Evolutionary conservation across 73 alveolate genomes (phyloP).

Genomic region (Tetrahymena elliotti): DNA sequence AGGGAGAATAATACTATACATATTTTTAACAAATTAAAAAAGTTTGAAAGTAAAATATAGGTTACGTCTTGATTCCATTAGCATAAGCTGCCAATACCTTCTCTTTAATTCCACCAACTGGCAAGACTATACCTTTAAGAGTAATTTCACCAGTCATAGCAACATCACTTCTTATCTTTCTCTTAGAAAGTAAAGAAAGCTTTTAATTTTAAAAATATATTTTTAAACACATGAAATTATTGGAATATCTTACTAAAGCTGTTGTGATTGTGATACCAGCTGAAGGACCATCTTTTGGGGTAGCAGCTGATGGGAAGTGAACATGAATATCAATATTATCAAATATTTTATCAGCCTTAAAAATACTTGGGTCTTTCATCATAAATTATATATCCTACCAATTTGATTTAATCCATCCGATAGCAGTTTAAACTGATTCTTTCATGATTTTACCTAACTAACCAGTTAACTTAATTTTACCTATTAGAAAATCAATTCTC

Average conservation of each 20-base stretch:
- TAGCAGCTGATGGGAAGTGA: conserved; percentile 93
- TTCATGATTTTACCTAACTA: conserved; percentile 87
- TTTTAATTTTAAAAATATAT: neutral
- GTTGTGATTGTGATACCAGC: conserved; percentile 91
- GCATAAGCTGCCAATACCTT: conserved; percentile 81
- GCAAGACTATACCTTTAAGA: conserved; percentile 69
- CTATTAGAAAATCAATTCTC: neutral
- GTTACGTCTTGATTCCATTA: conserved; percentile 56
- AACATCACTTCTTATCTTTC: conserved; percentile 62
- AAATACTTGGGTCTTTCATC: conserved; percentile 18
- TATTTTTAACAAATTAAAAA: conserved; percentile 41
- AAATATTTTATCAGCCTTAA: conserved; percentile 19
- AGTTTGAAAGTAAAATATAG: conserved; percentile 36
- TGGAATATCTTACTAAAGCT: conserved; percentile 48
- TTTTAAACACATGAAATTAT: neutral
- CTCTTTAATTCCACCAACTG: conserved; percentile 88
- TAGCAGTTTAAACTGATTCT: conserved; percentile 75
- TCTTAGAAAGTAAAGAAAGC: conserved; percentile 50
- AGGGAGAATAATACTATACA: conserved; percentile 21
- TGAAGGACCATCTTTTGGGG: conserved; percentile 91
- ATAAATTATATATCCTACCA: conserved; percentile 37
- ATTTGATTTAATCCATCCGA: conserved; percentile 76
- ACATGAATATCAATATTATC: conserved; percentile 73
- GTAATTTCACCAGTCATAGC: conserved; percentile 93
- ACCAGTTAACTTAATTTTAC: conserved; percentile 71